Percentiles rank a stretch among this genome's conserved stretches.
Conservation (phyloP, 768 basidiomycete genomes). For the Lentinus brumalis region DNA sequence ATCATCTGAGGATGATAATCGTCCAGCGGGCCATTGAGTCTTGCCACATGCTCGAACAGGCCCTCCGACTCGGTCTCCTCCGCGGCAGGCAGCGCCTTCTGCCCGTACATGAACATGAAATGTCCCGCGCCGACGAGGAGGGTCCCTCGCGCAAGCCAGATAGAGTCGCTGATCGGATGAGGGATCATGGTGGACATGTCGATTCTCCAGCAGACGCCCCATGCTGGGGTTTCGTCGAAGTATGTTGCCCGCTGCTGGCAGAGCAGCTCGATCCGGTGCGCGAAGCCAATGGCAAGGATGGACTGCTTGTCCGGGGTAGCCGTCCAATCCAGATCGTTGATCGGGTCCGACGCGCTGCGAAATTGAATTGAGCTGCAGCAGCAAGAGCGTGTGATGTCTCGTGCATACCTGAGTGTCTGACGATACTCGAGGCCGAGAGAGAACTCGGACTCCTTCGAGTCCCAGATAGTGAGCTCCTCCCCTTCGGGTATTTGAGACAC, state of each 20-base stretch:
- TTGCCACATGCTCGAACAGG: conserved; percentile 81
- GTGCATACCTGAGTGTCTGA: conserved; percentile 56
- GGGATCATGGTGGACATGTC: conserved; percentile 71
- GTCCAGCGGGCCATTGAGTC: conserved; percentile 81
- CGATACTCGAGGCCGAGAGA: conserved; percentile 85
- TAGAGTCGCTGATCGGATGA: conserved; percentile 82
- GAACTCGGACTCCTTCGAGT: conserved; percentile 93
- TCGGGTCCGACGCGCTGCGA: conserved; percentile 47
- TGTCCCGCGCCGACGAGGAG: conserved; percentile 82
- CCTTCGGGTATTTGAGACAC: conserved; percentile 63
- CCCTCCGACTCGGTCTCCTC: conserved; percentile 38
- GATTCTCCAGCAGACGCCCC: conserved; percentile 71
- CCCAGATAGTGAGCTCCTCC: conserved; percentile 92
- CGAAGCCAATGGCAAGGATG: conserved; percentile 87
- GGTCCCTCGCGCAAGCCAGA: conserved; percentile 85
- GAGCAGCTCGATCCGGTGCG: conserved; percentile 78
- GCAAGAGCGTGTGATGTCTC: not conserved
- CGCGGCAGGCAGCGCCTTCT: conserved; percentile 32
- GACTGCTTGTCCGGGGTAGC: conserved; percentile 89
- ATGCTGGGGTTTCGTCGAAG: conserved; percentile 79
- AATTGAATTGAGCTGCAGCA: not conserved
- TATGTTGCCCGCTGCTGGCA: conserved; percentile 93
- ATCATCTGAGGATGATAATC: conserved; percentile 95
- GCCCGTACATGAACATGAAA: conserved; percentile 80
- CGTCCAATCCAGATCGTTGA: conserved; percentile 91